phyloP scores from a whole-genome alignment of 2,329 filamentous ascomycete species.

The Cordyceps fumosorosea region DNA sequence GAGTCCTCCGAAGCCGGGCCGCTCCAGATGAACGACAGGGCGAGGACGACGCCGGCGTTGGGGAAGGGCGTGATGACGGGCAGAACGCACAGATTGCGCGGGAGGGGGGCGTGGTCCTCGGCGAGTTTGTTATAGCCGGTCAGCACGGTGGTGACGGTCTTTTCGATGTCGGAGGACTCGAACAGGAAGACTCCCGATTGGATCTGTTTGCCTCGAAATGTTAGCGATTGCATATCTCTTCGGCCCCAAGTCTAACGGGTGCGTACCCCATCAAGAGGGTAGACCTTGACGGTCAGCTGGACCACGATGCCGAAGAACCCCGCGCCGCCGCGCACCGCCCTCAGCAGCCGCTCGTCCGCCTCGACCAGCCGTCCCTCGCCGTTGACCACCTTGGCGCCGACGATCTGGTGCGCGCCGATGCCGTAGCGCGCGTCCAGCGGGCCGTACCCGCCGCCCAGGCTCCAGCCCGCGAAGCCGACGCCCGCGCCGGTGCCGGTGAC shows the following conservation, averaged over 20 bases:
- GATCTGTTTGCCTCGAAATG: background rate
- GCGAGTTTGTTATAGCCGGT: constrained; percentile 15
- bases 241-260: too few species aligned
- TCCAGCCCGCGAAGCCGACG: constrained; percentile 31
- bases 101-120: constrained; percentile 17
- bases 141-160: constrained; percentile 19
- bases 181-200: constrained; percentile 23
- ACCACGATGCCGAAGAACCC: constrained; percentile 22
- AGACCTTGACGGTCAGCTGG: constrained; percentile 22
- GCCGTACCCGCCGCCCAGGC: constrained; percentile 30
- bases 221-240: background rate
- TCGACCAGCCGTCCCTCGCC: constrained; percentile 22
- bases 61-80: constrained; percentile 26
- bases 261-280: constrained; percentile 13
- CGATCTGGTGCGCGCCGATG: constrained; percentile 31
- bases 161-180: constrained; percentile 24
- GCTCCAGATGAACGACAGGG: constrained; percentile 26
- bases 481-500: constrained; percentile 18
- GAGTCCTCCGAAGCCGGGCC: constrained; percentile 25
- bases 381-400: constrained; percentile 24
- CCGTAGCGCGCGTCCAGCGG: constrained; percentile 23
- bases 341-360: constrained; percentile 22
- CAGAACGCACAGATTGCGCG: constrained; percentile 20
- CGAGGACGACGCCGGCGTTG: constrained; percentile 21
- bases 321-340: constrained; percentile 23